Percentiles rank a stretch among this genome's conserved stretches.
phyloP scores from a whole-genome alignment of 345 rosid genomes.

The Eucalyptus brandiana region DNA sequence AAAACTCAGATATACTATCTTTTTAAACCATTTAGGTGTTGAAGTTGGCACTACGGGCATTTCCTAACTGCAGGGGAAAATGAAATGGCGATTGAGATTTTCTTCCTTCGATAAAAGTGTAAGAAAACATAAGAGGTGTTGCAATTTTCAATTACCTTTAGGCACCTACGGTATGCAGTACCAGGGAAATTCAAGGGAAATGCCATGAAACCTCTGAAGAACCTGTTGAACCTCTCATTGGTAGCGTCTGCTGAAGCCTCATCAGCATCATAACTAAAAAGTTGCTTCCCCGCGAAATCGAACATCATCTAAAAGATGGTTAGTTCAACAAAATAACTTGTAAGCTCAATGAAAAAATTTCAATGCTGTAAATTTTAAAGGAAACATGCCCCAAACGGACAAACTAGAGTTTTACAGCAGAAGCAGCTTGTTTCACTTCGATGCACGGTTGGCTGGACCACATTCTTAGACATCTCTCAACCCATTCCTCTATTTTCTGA shows the following conservation, averaged over 20 bases:
- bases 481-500: background rate
- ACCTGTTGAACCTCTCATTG: background rate
- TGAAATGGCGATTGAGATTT: background rate
- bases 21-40: background rate
- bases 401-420: background rate
- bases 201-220: background rate
- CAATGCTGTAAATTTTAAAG: background rate
- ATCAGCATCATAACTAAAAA: background rate
- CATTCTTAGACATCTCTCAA: background rate
- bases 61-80: background rate
- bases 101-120: background rate
- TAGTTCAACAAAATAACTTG: background rate
- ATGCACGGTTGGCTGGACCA: constrained; percentile 5
- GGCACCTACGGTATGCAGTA: constrained; percentile 5
- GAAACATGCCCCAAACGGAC: background rate
- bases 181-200: constrained; percentile 21
- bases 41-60: background rate
- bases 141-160: constrained; percentile 4
- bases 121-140: background rate
- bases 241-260: background rate
- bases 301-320: background rate
- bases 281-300: background rate
- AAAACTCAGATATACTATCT: background rate
- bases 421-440: background rate
- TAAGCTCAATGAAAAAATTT: background rate